These are phyloP conservation scores for Pseudocercospora fuligena DNA, from an alignment of 2,329 filamentous ascomycete genomes.

Conservation along the genomic window DNA sequence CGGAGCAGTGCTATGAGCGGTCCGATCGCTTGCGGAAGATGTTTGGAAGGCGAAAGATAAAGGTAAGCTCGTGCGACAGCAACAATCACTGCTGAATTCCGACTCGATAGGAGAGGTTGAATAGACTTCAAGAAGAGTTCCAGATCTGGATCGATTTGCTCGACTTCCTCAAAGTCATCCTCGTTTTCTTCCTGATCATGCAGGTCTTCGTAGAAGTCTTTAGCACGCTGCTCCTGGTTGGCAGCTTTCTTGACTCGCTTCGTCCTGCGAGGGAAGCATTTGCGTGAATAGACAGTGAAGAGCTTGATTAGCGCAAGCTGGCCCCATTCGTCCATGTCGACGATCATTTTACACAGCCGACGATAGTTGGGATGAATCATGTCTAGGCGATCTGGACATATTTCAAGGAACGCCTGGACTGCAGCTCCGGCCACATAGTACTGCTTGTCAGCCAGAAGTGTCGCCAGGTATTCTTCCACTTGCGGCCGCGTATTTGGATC, in stretches of 20 bases:
- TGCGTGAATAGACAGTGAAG: slow-evolving; percentile 82
- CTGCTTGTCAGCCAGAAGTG: slow-evolving; percentile 83
- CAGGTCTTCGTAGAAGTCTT: slow-evolving; percentile 78
- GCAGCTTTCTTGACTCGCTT: slow-evolving; percentile 59
- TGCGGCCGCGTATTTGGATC: slow-evolving; percentile 86
- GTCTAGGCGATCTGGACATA: slow-evolving; percentile 86
- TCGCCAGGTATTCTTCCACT: slow-evolving; percentile 78
- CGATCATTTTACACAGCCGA: slow-evolving; percentile 81
- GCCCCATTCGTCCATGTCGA: slow-evolving; percentile 99
- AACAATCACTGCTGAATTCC: slow-evolving; percentile 90
- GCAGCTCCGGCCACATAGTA: slow-evolving; percentile 97
- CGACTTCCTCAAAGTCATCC: slow-evolving; percentile 60
- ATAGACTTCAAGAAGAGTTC: slow-evolving; percentile 79
- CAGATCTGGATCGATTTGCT: slow-evolving; percentile 78
- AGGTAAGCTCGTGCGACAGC: slow-evolving; percentile 84
- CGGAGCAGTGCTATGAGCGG: slow-evolving; percentile 85
- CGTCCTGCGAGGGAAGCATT: slow-evolving; percentile 78
- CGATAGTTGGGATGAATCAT: slow-evolving; percentile 91
- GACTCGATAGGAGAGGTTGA: slow-evolving; percentile 83
- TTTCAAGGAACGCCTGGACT: slow-evolving; percentile 83
- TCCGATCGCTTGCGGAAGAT: slow-evolving; percentile 76
- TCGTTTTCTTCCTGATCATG: slow-evolving; percentile 53
- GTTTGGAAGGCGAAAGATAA: slow-evolving; percentile 78
- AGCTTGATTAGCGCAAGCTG: slow-evolving; percentile 82
- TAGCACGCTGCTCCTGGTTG: slow-evolving; percentile 46